Base-by-base conservation (phyloP, 2,329 filamentous ascomycete genomes). In the Emericellopsis atlantica region DNA sequence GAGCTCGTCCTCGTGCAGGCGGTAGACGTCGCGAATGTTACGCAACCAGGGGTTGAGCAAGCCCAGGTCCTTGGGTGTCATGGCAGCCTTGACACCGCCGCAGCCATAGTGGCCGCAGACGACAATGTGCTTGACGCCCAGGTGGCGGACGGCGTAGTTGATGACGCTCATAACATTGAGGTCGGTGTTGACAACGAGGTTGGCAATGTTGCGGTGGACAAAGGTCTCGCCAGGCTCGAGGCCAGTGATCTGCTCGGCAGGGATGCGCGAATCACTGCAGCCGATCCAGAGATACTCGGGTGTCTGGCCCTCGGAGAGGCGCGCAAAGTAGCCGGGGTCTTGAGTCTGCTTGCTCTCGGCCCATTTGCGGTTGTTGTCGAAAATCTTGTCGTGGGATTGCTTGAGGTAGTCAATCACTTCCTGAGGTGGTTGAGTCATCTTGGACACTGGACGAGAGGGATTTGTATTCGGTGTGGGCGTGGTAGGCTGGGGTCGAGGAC, bases 131-230 rank as follows among this genome's bases (percentile, higher is more conserved):
- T 86, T 86, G 57, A 87, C 81, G 56, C 84, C 72, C 33, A 95
- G 72, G 59, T 90, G 79, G 51, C 74, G 69, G 48, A 95, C 86
- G 48, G 87, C 84, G 58, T 88, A 95, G 57, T 92, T 80, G 62
- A 95, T 85, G 52, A 94, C 87, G 57, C 76, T 76, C 58, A 85
- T 79, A 39, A 80, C 78, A 60, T 80, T 88, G 54, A 93, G 73
- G 57, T 95, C 89, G 47, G 78, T 81, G 56, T 80, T 77, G 64
- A 79, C 78, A 43, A 94, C 73, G 48, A 93, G 72, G 69, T 95
- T 95, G 64, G 87, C 88, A 60, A 95, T 94, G 57, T 95, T 95
- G 62, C 89, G 84, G 70, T 94, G 87, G 50, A 93, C 82, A 61
- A 95, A 95, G 53, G 90, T 82, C 62, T 95, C 86, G 50, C 88